phyloP scores from a whole-genome alignment of 2,329 filamentous ascomycete genomes.

The Clarireedia homoeocarpa region DNA sequence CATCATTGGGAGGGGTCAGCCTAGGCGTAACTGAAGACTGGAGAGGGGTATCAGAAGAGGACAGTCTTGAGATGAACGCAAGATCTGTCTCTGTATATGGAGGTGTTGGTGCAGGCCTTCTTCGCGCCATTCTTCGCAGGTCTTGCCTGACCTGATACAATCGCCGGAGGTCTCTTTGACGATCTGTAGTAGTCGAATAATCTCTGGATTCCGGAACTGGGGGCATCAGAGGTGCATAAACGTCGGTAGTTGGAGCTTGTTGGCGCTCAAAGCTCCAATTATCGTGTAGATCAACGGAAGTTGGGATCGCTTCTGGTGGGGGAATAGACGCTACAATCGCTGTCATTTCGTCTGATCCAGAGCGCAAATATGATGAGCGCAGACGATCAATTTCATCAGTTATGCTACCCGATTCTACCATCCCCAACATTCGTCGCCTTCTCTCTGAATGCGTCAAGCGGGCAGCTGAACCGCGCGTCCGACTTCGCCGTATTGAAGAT shows the following conservation, averaged over 20 bases:
- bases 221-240: slow-evolving; percentile 22
- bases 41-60: slow-evolving; percentile 10
- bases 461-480: slow-evolving; percentile 16
- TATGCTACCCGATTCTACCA: not conserved
- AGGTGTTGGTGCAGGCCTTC: slow-evolving; percentile 19
- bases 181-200: slow-evolving; percentile 9
- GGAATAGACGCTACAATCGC: not conserved
- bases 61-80: slow-evolving; percentile 12
- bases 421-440: slow-evolving; percentile 15
- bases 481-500: slow-evolving; percentile 27
- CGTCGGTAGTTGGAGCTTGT: slow-evolving; percentile 1
- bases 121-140: slow-evolving; percentile 17
- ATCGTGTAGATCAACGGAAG: slow-evolving; percentile 10
- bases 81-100: slow-evolving; percentile 20
- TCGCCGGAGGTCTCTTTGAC: slow-evolving; percentile 16
- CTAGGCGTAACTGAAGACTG: slow-evolving; percentile 13
- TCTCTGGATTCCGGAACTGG: slow-evolving; percentile 24
- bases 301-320: not conserved
- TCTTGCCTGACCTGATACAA: slow-evolving; percentile 17
- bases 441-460: slow-evolving; percentile 16
- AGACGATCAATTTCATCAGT: not conserved
- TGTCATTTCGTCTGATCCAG: not conserved
- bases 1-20: slow-evolving; percentile 2
- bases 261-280: slow-evolving; percentile 18
- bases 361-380: not conserved